phyloP scores from a whole-genome alignment of 805 yeast species.

The Groenewaldozyma salmanticensis region DNA sequence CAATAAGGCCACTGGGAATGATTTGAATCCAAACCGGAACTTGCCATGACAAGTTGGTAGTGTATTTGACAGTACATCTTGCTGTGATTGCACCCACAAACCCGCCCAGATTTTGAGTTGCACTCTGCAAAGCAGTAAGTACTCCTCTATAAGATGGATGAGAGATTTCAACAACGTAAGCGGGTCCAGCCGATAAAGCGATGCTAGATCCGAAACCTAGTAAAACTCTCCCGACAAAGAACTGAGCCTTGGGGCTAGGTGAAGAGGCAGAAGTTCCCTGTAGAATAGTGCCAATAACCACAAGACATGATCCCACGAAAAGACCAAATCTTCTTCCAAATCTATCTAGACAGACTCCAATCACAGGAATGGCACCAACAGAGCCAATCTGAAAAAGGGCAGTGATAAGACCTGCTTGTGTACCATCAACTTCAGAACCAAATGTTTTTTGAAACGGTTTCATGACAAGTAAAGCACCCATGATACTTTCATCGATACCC shows the following conservation, averaged over 20 bases:
- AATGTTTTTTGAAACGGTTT: constrained; percentile 8
- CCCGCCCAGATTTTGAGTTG: constrained; percentile 14
- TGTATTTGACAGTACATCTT: constrained; percentile 4
- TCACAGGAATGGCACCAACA: constrained; percentile 11
- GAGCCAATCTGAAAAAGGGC: constrained; percentile 12
- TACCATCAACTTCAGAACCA: constrained; percentile 11
- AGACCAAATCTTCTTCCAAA: constrained; percentile 11
- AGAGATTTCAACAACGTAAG: constrained; percentile 13
- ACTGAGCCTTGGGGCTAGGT: constrained; percentile 2
- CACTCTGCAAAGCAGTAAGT: constrained; percentile 14
- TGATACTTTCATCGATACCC: constrained; percentile 10
- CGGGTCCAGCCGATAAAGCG: constrained; percentile 11
- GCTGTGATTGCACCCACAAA: constrained; percentile 12
- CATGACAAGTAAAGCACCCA: constrained; percentile 9
- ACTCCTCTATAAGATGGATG: constrained; percentile 17
- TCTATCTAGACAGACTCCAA: constrained; percentile 10
- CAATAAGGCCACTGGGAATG: constrained; percentile 10
- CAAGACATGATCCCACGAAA: constrained; percentile 8
- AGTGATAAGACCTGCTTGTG: constrained; percentile 10
- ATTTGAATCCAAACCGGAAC: constrained; percentile 14
- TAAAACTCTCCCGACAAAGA: constrained; percentile 13
- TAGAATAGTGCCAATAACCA: constrained; percentile 8
- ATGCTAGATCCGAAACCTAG: constrained; percentile 12
- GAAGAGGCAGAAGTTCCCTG: constrained; percentile 8
- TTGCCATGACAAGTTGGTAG: constrained; percentile 9